These are phyloP conservation scores for Discostella stelligera DNA, from an alignment of 352 stramenopile genomes.

Conservation along the genomic window DNA sequence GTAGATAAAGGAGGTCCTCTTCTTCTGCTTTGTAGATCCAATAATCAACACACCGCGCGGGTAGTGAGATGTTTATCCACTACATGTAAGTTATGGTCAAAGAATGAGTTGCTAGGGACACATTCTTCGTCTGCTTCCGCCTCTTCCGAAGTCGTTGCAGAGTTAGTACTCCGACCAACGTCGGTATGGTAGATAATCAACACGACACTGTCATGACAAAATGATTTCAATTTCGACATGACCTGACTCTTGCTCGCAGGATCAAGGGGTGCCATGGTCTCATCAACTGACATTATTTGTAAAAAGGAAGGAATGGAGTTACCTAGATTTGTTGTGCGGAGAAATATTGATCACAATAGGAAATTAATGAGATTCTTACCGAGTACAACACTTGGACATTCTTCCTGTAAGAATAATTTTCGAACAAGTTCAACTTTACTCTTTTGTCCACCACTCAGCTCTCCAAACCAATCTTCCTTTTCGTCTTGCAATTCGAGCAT, in stretches of 20 bases:
- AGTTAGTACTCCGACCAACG: conserved; percentile 31
- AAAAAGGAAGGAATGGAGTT: background rate
- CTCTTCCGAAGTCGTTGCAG: background rate
- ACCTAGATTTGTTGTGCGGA: no score
- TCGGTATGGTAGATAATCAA: conserved; percentile 82
- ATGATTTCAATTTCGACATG: conserved; percentile 75
- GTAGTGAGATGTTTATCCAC: conserved; percentile 61
- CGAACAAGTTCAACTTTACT: conserved; percentile 77
- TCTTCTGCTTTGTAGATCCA: no score
- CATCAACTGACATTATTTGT: conserved; percentile 33
- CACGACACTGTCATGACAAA: conserved; percentile 70
- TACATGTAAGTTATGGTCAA: conserved; percentile 78
- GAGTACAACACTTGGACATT: conserved; percentile 68
- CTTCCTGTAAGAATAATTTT: conserved; percentile 68
- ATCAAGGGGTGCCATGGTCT: conserved; percentile 79
- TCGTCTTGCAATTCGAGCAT: conserved; percentile 61
- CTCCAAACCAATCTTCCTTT: conserved; percentile 81
- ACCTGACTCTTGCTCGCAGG: conserved; percentile 68
- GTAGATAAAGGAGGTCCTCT: no score
- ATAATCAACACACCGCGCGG: conserved; percentile 54
- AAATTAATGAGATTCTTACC: conserved; percentile 18
- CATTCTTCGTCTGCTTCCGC: conserved; percentile 46
- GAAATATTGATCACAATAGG: background rate
- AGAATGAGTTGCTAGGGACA: conserved; percentile 77
- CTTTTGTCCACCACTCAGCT: conserved; percentile 77